phyloP scores from a whole-genome alignment of 2,329 filamentous ascomycete genomes.

The Teratosphaeriaceae sp. region DNA sequence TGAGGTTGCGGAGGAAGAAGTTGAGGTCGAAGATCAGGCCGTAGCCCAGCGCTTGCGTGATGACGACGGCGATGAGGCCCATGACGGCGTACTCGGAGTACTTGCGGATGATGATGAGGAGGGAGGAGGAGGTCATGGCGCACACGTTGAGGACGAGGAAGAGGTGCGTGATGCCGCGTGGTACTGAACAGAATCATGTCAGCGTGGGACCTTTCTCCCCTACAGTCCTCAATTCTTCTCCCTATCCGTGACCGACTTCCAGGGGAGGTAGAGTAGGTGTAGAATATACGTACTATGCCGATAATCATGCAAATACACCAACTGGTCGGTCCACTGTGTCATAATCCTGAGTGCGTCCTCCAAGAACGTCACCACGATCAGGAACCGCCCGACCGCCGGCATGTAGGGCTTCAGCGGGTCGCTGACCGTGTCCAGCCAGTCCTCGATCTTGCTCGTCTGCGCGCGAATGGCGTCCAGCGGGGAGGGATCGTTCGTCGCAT shows the following conservation, averaged over 20 bases:
- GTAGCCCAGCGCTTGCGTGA: slow-evolving; percentile 92
- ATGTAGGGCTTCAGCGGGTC: slow-evolving; percentile 97
- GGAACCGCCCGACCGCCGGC: slow-evolving; percentile 88
- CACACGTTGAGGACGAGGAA: slow-evolving; percentile 90
- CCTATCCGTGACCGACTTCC: not conserved
- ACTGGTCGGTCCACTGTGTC: slow-evolving; percentile 95
- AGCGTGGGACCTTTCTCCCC: slow-evolving; percentile 4
- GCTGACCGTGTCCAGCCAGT: slow-evolving; percentile 76
- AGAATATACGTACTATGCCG: slow-evolving; percentile 65
- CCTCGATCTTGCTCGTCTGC: slow-evolving; percentile 98
- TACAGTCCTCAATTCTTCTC: not conserved
- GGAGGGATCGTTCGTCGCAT: slow-evolving; percentile 62
- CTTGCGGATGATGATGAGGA: slow-evolving; percentile 83
- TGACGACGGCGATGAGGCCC: slow-evolving; percentile 82
- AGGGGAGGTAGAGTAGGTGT: not conserved
- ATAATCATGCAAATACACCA: slow-evolving; percentile 88
- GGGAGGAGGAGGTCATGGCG: slow-evolving; percentile 76
- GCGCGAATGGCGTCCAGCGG: slow-evolving; percentile 82
- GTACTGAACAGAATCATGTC: slow-evolving; percentile 55
- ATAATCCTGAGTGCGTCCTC: slow-evolving; percentile 94
- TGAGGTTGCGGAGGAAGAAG: slow-evolving; percentile 99
- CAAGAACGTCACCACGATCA: slow-evolving; percentile 97
- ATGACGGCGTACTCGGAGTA: slow-evolving; percentile 88
- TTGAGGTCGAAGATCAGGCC: slow-evolving; percentile 98
- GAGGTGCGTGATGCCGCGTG: slow-evolving; percentile 77